Base-by-base conservation (phyloP, 2,329 filamentous ascomycete genomes). In the Chaetothyriales sp. region DNA sequence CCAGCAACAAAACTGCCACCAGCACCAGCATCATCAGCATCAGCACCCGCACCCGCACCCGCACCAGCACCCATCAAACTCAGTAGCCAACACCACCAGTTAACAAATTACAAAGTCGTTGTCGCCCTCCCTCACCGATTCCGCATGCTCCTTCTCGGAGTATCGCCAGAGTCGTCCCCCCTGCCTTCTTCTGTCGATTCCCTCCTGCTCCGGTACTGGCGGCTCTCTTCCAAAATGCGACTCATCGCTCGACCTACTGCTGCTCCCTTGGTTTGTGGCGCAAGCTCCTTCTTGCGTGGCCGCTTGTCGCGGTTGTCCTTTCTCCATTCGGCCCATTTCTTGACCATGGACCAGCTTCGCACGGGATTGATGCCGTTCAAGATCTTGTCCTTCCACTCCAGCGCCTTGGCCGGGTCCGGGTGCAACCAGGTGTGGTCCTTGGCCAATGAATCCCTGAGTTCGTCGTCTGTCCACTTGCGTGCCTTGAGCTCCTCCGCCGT, bases 241-340 rank as follows among this genome's bases (percentile, higher is more conserved):
- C 5, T 22, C 43, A 6, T 20, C 32, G 25, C 44, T 44, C 10
- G 46, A 18, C 5, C 46, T 25, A 6, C 3, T 22, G 20, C 45
- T 39, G 10, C 32, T 39, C 32, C 32, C 10, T 44, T 50, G 10
- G 47, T 52, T 18, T 8, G 42, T 2, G 48, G 48, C 10, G 43
- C 10, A 4, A 47, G 28, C n/a, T 53, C 49, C 44, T 57, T 59
- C 42, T 59, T 60, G 10, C 59, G 53, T 20, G 59, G 59, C 52
- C 59, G 45, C 50, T 61, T 61, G 48, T 59, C 58, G 22, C 54
- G 51, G 39, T 54, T 53, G 20, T 49, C 50, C 5, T 18, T 51
- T 48, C 52, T 56, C 59, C 59, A 61, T 25, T 53, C 50, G n/a
- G 47, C 49, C 59, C 59, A 61, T 42, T 59, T 61, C 19, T 50